Percentiles rank a stretch among this genome's conserved stretches.
phyloP scores from a whole-genome alignment of 768 basidiomycete species.

The Astraeus odoratus region DNA sequence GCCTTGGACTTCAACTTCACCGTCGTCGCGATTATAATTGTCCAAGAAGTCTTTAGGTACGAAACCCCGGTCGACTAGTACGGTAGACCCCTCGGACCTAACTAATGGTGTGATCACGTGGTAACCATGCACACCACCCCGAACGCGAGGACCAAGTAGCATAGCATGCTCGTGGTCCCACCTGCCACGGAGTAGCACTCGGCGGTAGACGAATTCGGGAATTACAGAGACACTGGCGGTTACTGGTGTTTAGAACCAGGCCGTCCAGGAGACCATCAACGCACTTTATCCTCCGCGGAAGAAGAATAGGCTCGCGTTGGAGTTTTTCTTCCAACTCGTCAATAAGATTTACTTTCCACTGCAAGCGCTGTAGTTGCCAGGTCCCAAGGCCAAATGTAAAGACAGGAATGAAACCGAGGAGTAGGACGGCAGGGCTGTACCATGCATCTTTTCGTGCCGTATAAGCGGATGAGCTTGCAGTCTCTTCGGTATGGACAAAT shows the following conservation, averaged over 20 bases:
- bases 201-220: conserved; percentile 85
- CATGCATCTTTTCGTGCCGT: conserved; percentile 52
- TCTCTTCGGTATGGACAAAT: conserved; percentile 12
- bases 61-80: conserved; percentile 92
- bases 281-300: conserved; percentile 87
- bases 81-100: conserved; percentile 71
- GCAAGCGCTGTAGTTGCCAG: conserved; percentile 90
- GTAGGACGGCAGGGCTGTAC: conserved; percentile 62
- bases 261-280: conserved; percentile 21
- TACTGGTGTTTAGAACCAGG: conserved; percentile 14
- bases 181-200: conserved; percentile 68
- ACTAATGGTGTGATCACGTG: conserved; percentile 84
- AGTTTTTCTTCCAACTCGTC: conserved; percentile 92
- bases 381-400: conserved; percentile 85
- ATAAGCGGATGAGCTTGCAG: conserved; percentile 35
- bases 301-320: conserved; percentile 62
- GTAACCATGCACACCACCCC: conserved; percentile 82
- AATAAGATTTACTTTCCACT: conserved; percentile 93
- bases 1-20: conserved; percentile 69
- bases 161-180: conserved; percentile 79
- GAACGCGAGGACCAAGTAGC: conserved; percentile 78
- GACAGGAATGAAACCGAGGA: conserved; percentile 81
- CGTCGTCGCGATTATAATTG: conserved; percentile 33
- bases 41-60: conserved; percentile 53
- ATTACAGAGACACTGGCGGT: conserved; percentile 56